Evolutionary conservation across 805 yeast species (phyloP), one percentile per base, ranked within the genome.

Genomic region (Nakazawaea wickerhamii): DNA sequence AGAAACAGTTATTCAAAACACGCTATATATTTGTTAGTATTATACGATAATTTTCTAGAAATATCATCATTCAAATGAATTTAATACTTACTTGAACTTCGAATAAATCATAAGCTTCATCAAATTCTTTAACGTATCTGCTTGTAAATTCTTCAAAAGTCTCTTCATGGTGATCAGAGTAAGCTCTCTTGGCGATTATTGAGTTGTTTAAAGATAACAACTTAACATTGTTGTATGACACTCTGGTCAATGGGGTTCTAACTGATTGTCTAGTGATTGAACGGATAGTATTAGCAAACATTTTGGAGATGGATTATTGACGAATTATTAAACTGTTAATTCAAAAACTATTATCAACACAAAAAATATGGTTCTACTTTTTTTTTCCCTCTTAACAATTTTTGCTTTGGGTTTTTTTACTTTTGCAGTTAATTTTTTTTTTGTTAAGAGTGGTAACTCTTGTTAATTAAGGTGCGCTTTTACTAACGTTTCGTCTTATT

Each of bases 1-100:
- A 86, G 75, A 93, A 93, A 68, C 95, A 89, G 74, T 93, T 93
- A 81, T 95, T 93, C 64, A 93, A 79, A 48, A 93, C 90, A 75
- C 99, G 87, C 73, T 78, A 77, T 26, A 67, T 71, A 57, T 31
- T 19, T 17, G 32, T 14, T n/a, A 36, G 14, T 47, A 61, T 58
- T 56, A 60, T 61, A 59, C 10, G 7, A 23, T 23, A 23, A 23
- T 23, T 10, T 23, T 23, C 26, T 8, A 55, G 22, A 23, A 21
- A 34, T 14, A n/a, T n/a, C 28, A n/a, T n/a, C 1, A 14, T 9
- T 20, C 13, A 14, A 9, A 3, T 4, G 25, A 17, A 32, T 25
- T 31, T 15, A 19, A 35, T 39, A 61, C 66, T 36, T 55, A 62
- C 65, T 68, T 81, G 89, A 46, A 84, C 91, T 71, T 84, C 95